Evolutionary conservation across 176 grass and related monocot genomes (phyloP).

Genomic region (Saccharum officinarum): DNA sequence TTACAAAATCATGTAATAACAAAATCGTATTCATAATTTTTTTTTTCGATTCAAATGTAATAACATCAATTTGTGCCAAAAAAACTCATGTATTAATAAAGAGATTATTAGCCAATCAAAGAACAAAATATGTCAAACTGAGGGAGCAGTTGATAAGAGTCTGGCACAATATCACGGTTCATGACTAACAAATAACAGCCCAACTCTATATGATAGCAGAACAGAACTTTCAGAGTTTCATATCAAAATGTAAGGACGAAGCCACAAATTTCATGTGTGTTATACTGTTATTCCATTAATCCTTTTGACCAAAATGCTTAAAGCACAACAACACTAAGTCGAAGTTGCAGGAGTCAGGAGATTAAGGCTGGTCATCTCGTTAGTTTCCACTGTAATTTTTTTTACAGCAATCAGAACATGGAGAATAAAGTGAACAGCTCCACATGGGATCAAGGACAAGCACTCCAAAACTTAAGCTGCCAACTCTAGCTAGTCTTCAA

Average conservation of each 20-base stretch:
- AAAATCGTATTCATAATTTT: not conserved
- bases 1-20: not conserved
- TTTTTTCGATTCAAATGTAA: not conserved
- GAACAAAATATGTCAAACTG: not conserved
- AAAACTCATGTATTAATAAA: not conserved
- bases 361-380: slow-evolving; percentile 7
- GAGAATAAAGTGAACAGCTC: slow-evolving; percentile 51
- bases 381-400: slow-evolving; percentile 13
- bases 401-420: slow-evolving; percentile 35
- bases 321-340: not conserved
- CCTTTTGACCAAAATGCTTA: slow-evolving; percentile 6
- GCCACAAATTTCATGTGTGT: slow-evolving; percentile 24
- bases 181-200: not conserved
- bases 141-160: not conserved
- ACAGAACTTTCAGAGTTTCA: slow-evolving; percentile 25
- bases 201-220: not conserved
- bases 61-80: not conserved
- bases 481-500: slow-evolving; percentile 38
- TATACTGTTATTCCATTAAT: not conserved
- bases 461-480: slow-evolving; percentile 33
- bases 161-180: not conserved
- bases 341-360: slow-evolving; percentile 7
- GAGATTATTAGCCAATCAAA: not conserved
- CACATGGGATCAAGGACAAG: slow-evolving; percentile 69
- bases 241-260: slow-evolving; percentile 20